Evolutionary conservation across 164 flowering plant species (phyloP).

Genomic region (Warburgia ugandensis): DNA sequence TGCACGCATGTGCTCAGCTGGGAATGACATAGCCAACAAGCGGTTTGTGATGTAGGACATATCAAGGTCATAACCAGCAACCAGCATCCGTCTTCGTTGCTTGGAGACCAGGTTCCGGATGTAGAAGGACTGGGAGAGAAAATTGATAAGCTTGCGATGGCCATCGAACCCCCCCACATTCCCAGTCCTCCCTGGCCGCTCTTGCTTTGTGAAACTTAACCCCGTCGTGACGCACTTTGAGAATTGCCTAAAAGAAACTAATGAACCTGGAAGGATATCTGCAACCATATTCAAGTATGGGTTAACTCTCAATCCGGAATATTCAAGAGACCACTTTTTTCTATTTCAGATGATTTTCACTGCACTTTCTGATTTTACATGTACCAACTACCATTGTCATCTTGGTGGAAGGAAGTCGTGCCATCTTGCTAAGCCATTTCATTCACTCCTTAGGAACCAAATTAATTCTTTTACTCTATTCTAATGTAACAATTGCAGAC

Average conservation of each 20-base stretch:
- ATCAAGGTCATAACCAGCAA: constrained; percentile 84
- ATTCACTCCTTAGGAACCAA: too few species aligned
- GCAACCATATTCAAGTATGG: too few species aligned
- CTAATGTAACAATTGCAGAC: too few species aligned
- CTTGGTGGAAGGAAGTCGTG: too few species aligned
- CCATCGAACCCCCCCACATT: constrained; percentile 12
- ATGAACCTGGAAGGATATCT: too few species aligned
- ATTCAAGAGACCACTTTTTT: too few species aligned
- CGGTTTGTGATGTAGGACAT: constrained; percentile 77
- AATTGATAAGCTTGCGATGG: constrained; percentile 31
- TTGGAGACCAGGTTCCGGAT: constrained; percentile 68
- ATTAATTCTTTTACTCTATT: too few species aligned
- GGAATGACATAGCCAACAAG: constrained; percentile 78
- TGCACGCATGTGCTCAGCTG: constrained; percentile 74
- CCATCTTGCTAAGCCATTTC: too few species aligned
- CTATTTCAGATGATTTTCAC: too few species aligned
- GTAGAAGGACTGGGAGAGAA: constrained; percentile 27
- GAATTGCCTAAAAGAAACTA: constrained; percentile 1
- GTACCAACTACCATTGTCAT: too few species aligned
- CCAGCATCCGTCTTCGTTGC: constrained; percentile 63
- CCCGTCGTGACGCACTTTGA: constrained; percentile 31
- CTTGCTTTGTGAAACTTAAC: constrained; percentile 27
- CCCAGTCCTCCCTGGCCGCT: constrained; percentile 19
- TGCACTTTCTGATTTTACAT: too few species aligned
- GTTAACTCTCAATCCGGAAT: too few species aligned